phyloP scores from a whole-genome alignment of 2,329 filamentous ascomycete genomes.

The Diaporthe caulivora region DNA sequence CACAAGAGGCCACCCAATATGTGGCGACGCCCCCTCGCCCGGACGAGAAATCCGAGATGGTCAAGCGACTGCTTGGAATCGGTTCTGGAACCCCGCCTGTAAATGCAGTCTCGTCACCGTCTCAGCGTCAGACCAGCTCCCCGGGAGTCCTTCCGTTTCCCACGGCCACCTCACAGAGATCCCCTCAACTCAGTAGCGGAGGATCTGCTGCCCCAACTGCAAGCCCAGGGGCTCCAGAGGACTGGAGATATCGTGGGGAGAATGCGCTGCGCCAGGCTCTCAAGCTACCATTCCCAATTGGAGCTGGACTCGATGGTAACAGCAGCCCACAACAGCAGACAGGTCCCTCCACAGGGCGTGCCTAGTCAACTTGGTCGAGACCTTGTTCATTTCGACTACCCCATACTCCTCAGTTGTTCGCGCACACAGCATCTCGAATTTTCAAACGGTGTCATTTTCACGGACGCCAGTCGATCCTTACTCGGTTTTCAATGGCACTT shows the following conservation, averaged over 20 bases:
- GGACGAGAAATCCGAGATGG: constrained; percentile 35
- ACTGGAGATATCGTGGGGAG: constrained; percentile 36
- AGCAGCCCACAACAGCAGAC: constrained; percentile 29
- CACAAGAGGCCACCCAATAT: constrained; percentile 4
- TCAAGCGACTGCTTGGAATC: constrained; percentile 37
- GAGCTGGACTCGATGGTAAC: constrained; percentile 34
- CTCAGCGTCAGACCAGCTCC: constrained; percentile 1
- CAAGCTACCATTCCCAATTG: constrained; percentile 33
- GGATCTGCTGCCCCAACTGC: not conserved
- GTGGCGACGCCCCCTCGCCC: constrained; percentile 29
- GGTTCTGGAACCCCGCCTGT: not conserved
- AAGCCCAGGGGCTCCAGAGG: constrained; percentile 26
- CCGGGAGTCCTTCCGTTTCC: not conserved
- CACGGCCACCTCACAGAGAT: constrained; percentile 4
- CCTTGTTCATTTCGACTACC: not conserved
- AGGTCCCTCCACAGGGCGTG: constrained; percentile 32
- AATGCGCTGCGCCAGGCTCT: constrained; percentile 38
- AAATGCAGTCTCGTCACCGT: not conserved
- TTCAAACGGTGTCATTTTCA: constrained; percentile 18
- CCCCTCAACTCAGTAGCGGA: constrained; percentile 31
- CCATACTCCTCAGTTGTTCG: constrained; percentile 10
- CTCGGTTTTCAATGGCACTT: constrained; percentile 23
- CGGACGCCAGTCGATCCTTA: constrained; percentile 28
- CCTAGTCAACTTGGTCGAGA: constrained; percentile 6
- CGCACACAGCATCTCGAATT: constrained; percentile 14